Evolutionary conservation across 2,329 filamentous ascomycete genomes (phyloP), one percentile per base, ranked within the genome.

Genomic region (Fusarium sp.): DNA sequence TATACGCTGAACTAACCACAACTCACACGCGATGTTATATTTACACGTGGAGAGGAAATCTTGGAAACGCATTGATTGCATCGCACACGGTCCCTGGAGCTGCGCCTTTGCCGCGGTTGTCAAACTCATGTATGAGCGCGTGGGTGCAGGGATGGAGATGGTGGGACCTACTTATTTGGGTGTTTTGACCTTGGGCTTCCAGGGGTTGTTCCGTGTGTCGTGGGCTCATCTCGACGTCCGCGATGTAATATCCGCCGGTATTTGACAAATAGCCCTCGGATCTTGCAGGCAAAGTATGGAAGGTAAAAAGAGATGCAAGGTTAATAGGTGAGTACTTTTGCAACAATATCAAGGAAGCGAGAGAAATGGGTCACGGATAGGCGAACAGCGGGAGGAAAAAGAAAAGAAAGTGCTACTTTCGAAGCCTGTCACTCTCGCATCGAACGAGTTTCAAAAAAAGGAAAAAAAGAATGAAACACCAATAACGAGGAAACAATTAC

Each of bases 181-280:
- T 44, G 55, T 53, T 49, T 63, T 59, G 54, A 60, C 43, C 56
- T 55, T 20, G 42, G 42, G 36, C 58, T 46, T 65, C 48, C 65
- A 65, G 67, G 67, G 67, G 65, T 55, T 42, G 30, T 28, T 38
- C 63, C 62, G 26, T 28, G 47, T 48, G 47, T 36, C 39, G 54
- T 70, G 68, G 67, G 69, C 69, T 72, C 69, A 72, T 53, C 51
- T 67, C 53, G 39, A 59, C 67, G 67, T 69, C 65, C 67, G 67
- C 62, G 56, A 62, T 46, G 21, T 30, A 46, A 47, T 66, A 34
- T 68, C 65, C 47, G 60, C 48, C 48, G 45, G 38, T 46, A 48
- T 44, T 42, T 32, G 44, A 43, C 39, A 52, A 61, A 54, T 40
- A 39, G 44, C 55, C 28, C 28, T 45, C 17, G 43, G 43, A 15